Conservation (phyloP, 192 early-diverging fungal species). For the Backusella westeae region DNA sequence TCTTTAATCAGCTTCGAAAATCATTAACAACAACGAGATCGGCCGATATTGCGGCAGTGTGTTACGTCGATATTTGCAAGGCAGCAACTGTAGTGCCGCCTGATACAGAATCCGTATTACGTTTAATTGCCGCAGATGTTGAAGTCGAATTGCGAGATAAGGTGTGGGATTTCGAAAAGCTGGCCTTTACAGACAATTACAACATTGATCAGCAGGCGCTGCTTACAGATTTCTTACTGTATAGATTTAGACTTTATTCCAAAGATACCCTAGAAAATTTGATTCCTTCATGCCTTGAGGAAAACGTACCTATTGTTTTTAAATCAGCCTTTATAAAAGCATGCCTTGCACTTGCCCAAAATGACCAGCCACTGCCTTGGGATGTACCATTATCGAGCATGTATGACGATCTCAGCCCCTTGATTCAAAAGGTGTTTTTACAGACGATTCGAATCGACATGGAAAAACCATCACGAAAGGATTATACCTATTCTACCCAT, state of each 20-base stretch:
- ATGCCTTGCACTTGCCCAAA: slow-evolving; percentile 62
- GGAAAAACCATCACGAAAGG: slow-evolving; percentile 30
- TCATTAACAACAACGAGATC: slow-evolving; percentile 47
- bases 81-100: slow-evolving; percentile 62
- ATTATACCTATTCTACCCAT: slow-evolving; percentile 35
- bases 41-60: slow-evolving; percentile 61
- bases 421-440: slow-evolving; percentile 61
- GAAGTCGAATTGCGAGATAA: slow-evolving; percentile 65
- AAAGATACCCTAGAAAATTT: slow-evolving; percentile 65
- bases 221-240: slow-evolving; percentile 64
- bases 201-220: slow-evolving; percentile 66
- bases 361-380: slow-evolving; percentile 65
- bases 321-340: slow-evolving; percentile 77
- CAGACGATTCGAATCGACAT: slow-evolving; percentile 40
- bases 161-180: slow-evolving; percentile 19
- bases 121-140: slow-evolving; percentile 61
- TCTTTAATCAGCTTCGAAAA: slow-evolving; percentile 53
- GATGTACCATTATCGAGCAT: slow-evolving; percentile 53
- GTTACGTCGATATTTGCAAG: slow-evolving; percentile 72
- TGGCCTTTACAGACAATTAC: slow-evolving; percentile 30
- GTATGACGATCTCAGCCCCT: slow-evolving; percentile 54
- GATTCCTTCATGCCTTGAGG: slow-evolving; percentile 64
- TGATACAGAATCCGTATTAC: slow-evolving; percentile 55
- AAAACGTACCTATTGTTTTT: slow-evolving; percentile 65
- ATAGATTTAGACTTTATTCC: slow-evolving; percentile 70